Evolutionary conservation across 306 rosid genomes (phyloP), one percentile per base, ranked within the genome.

Genomic region (Crataegus laevigata): DNA sequence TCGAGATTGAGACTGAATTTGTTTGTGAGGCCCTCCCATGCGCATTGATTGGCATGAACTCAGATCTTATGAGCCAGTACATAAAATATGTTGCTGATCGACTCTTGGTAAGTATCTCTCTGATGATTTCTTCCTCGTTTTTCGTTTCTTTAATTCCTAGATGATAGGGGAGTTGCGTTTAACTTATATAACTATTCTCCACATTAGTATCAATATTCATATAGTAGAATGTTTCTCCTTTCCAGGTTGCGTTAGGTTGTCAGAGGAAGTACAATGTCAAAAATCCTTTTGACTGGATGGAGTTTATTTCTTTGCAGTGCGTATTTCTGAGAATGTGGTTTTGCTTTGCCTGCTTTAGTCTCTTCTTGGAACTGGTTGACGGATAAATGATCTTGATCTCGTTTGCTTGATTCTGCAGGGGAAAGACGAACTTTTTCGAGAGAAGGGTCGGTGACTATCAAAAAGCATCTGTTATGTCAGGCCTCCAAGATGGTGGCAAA

Each of bases 241-340:
- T 77, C 47, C 84, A 93, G 97, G 89, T 88, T 80, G 61, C 97
- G 11, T 87, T 93, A 77, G 93, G 92, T 4, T 87, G 82, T 75
- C 71, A 82, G 76, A 91, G 47, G 77, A 93, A 82, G 80, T 91
- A 89, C 90, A 89, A 87, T 32, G 92, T 83, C 73, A 86, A 89
- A 78, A 93, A 93, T 82, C 98, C 98, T 70, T 93, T 93, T 61
- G 98, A 91, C 72, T 93, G 96, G 93, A 93, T 93, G 98, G 97
- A 93, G 82, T 91, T 91, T 64, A 93, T 93, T 77, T 93, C 98
- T 43, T 84, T 93, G 82, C 96, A 89, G 98, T 93, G 83, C 89
- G 97, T 88, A 78, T 71, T 75, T 54, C 61, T 59, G 61, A 14
- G 21, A 22, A 30, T 17, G 1, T 38, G 15, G 30, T 54, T 73